Percentiles rank a stretch among this genome's conserved stretches.
phyloP scores from a whole-genome alignment of 495 filamentous ascomycete species.

The Paragyromitra xinjiangensis region DNA sequence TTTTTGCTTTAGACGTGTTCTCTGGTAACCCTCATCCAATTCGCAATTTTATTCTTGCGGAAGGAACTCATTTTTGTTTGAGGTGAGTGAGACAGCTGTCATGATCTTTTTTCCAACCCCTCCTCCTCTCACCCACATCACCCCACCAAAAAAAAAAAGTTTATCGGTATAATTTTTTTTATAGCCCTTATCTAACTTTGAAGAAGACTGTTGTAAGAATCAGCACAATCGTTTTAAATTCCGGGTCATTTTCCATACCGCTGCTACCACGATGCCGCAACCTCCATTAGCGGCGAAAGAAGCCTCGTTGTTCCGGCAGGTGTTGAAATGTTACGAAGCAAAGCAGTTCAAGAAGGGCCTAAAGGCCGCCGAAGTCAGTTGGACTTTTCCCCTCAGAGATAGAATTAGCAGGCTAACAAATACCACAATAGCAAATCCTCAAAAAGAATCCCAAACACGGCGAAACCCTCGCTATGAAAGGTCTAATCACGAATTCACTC shows the following conservation, averaged over 20 bases:
- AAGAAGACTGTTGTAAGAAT: neutral
- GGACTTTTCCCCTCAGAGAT: neutral
- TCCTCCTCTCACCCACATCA: neutral
- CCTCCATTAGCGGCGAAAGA: constrained; percentile 83
- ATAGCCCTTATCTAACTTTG: neutral
- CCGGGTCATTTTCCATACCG: neutral
- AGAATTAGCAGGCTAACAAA: neutral
- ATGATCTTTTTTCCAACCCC: constrained; percentile 23
- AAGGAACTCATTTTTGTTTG: neutral
- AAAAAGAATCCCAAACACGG: constrained; percentile 94
- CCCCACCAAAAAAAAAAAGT: constrained; percentile 15
- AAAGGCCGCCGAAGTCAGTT: constrained; percentile 51
- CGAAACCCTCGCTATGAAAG: constrained; percentile 99
- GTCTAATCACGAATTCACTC: constrained; percentile 89
- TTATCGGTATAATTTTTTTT: neutral
- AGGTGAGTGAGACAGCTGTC: constrained; percentile 26
- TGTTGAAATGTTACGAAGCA: constrained; percentile 93
- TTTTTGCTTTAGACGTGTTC: neutral
- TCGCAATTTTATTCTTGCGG: neutral
- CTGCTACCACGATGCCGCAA: constrained; percentile 37
- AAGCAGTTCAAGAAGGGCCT: constrained; percentile 97
- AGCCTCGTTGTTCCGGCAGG: constrained; percentile 86
- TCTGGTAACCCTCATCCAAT: neutral
- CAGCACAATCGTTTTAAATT: neutral
- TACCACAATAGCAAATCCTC: constrained; percentile 79